Evolutionary conservation across 192 early-diverging fungal species (phyloP), one percentile per base, ranked within the genome.

Genomic region (Coemansia sp.): DNA sequence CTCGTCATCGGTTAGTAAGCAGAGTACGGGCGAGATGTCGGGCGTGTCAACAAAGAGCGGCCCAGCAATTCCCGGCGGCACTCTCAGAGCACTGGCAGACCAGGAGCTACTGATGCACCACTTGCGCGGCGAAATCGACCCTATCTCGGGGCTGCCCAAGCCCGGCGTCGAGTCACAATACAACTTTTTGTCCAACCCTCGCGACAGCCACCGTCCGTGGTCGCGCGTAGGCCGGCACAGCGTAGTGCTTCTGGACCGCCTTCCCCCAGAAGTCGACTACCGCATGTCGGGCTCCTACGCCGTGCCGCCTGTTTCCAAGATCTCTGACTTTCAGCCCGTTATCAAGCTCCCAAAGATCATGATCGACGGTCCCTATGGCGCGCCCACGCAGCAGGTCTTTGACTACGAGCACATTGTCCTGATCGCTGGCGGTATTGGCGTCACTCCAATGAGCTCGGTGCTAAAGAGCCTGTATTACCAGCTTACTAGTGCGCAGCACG

Each of bases 331-430:
- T 49, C 76, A 75, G 68, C 61, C 73, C 31, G 64, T 63, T 39
- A 69, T 80, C 27, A 77, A 65, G 27, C 72, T 91, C 68, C 92
- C 92, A 43, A 60, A 27, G 16, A 83, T 95, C 69, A 72, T 74
- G 69, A 72, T 94, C 34, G 94, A 95, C 70, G 94, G 94, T 15
- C 90, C 94, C 12, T 95, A 88, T 81, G 92, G 94, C 27, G 91
- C 92, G 8, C 89, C 92, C 33, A 88, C 90, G 16, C 90, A 93
- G 74, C 90, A 93, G 78, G 87, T 92, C 62, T 92, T 90, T 77
- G 81, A 89, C 72, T 90, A 91, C 67, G 86, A 92, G 74, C 83
- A 87, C 70, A 81, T 87, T 0, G 68, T 93, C 16, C 73, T 92
- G 36, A 76, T 93, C n/a, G 90, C 85, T 10, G 89, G 86, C 36